Evolutionary conservation across 805 yeast species (phyloP), one percentile per base, ranked within the genome.

Genomic region (Teunomyces stri): DNA sequence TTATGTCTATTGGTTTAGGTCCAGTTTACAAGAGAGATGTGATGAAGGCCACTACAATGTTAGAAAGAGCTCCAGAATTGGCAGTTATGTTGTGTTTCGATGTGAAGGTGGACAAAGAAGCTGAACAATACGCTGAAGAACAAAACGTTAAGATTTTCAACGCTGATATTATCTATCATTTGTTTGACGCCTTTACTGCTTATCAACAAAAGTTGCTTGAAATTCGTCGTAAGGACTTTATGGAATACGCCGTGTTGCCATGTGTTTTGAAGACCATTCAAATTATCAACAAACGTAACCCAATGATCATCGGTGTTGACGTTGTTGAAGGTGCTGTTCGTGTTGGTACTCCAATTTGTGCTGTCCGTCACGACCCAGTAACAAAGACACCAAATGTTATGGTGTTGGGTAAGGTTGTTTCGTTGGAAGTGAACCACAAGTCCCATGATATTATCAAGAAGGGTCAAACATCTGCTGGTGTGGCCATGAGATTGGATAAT

Each of bases 51-150:
- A 80, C 91, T 21, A 84, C 99, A 1, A 94, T 94, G 99, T 78
- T 94, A 65, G 99, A 94, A 54, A 90, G 86, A 69, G 97, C 96
- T 20, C 92, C 91, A 47, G 97, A 92, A 66, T 85, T 68, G 57
- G 99, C 99, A 2, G 87, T 92, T n/a, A 92, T 94, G 99, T 76
- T 94, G 55, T 92, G 98, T 80, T 94, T 94, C 71, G 99, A 94
- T 78, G 99, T 94, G 47, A 89, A 87, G 71, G 76, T 94, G 48
- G 99, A 94, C 69, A 92, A 88, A 69, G 99, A 94, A 69, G 99
- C 99, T 44, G 97, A 94, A 70, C 97, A 89, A 61, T 94, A 91
- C 57, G 99, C 99, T 42, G 86, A 81, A 52, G 97, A 94, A 67
- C 92, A 92, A 62, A 88, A 91, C 52, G 80, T 94, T 64, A 87